Evolutionary conservation across 257 asterid genomes (phyloP).

Genomic region (Verbena officinalis): DNA sequence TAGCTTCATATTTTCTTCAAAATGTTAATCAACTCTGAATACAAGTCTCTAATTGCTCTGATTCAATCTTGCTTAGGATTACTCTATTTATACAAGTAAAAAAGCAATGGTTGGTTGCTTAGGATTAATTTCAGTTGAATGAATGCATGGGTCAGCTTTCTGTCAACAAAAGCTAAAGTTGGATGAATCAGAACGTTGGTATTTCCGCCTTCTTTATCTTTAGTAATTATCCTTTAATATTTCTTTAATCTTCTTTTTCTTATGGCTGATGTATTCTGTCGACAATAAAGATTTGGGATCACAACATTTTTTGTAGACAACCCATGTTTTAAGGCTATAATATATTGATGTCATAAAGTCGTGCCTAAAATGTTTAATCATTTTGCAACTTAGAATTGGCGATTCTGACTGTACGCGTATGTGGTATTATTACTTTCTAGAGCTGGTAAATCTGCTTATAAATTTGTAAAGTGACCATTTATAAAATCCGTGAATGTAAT

Average conservation of each 20-base stretch:
- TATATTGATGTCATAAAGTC: too few species aligned
- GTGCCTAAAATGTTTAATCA: too few species aligned
- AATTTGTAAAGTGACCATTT: too few species aligned
- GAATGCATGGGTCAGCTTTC: slow-evolving; percentile 5
- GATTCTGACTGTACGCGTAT: background rate
- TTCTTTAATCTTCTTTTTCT: background rate
- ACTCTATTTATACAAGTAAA: slow-evolving; percentile 1
- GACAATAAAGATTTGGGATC: background rate
- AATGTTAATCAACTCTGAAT: too few species aligned
- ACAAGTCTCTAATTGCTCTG: background rate
- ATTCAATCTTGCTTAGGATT: background rate
- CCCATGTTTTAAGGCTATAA: too few species aligned
- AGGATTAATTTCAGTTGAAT: background rate
- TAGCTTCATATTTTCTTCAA: slow-evolving; percentile 8
- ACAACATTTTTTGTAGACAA: background rate
- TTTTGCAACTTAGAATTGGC: background rate
- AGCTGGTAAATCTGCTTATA: background rate
- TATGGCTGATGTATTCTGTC: background rate
- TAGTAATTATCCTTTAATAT: too few species aligned
- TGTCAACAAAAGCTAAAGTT: background rate
- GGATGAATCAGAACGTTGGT: too few species aligned
- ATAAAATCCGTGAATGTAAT: too few species aligned
- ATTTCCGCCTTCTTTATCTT: too few species aligned
- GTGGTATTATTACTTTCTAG: background rate
- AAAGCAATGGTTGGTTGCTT: background rate